Evolutionary conservation across 768 basidiomycete species (phyloP).

Genomic region (Mycena olivaceomarginata): DNA sequence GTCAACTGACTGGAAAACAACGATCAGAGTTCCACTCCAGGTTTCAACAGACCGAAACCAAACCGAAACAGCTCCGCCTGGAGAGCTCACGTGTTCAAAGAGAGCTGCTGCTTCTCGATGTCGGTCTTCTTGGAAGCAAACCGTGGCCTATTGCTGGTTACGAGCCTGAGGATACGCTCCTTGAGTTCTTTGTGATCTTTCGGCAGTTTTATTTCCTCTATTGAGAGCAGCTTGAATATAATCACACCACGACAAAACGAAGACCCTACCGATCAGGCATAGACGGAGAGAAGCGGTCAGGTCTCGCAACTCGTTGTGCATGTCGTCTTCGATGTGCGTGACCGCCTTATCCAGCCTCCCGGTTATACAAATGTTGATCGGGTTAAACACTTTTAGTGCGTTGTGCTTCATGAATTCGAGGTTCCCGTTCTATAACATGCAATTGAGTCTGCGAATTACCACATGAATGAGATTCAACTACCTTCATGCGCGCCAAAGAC

Average conservation of each 20-base stretch:
- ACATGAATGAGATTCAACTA: not conserved
- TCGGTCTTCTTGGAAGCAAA: not conserved
- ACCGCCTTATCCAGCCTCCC: not conserved
- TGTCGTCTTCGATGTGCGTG: not conserved
- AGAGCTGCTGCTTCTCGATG: not conserved
- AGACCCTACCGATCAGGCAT: constrained; percentile 8
- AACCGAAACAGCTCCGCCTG: no score
- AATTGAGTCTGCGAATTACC: not conserved
- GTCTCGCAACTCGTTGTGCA: not conserved
- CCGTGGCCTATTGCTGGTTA: not conserved
- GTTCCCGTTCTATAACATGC: not conserved
- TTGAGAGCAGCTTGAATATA: not conserved
- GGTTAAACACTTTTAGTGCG: not conserved
- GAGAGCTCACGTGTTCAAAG: not conserved
- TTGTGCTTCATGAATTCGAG: constrained; percentile 8
- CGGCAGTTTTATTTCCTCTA: constrained; percentile 17
- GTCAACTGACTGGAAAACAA: no score
- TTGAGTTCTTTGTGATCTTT: not conserved
- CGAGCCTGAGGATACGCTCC: not conserved
- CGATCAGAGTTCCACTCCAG: no score
- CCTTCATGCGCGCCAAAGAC: constrained; percentile 10
- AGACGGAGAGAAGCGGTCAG: not conserved
- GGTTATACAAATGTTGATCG: not conserved
- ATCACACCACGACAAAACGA: not conserved
- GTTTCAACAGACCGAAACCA: no score